Evolutionary conservation across 1,284 basidiomycete species (phyloP).

Genomic region (Tremellales sp.): DNA sequence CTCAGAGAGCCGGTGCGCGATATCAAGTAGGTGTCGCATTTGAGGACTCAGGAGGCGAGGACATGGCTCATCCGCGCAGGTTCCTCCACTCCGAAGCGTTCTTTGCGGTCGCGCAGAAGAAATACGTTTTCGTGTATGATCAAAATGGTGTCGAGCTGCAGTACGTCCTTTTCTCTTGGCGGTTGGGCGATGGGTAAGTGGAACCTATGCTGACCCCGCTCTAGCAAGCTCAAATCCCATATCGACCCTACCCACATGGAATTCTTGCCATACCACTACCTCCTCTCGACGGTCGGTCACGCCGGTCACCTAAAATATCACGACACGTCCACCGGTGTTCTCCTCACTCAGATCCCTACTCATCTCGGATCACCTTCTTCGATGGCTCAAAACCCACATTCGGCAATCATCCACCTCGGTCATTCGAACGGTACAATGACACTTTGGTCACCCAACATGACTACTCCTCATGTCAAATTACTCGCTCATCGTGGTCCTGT

Average conservation of each 20-base stretch:
- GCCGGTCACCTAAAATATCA: conserved; percentile 92
- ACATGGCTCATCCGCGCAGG: conserved; percentile 47
- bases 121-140: conserved; percentile 96
- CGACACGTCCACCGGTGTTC: conserved; percentile 88
- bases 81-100: conserved; percentile 91
- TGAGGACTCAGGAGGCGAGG: too few species aligned
- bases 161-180: conserved; percentile 22
- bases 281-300: conserved; percentile 81
- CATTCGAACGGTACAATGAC: conserved; percentile 81
- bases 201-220: conserved; percentile 38
- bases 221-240: conserved; percentile 56
- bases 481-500: conserved; percentile 89
- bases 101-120: conserved; percentile 94
- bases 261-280: conserved; percentile 93
- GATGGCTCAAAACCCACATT: conserved; percentile 88
- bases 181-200: background rate
- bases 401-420: conserved; percentile 88
- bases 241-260: conserved; percentile 87
- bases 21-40: conserved; percentile 62
- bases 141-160: conserved; percentile 90
- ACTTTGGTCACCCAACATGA: conserved; percentile 92
- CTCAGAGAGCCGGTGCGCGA: conserved; percentile 81
- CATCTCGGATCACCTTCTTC: conserved; percentile 79
- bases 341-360: conserved; percentile 85
- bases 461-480: conserved; percentile 84